These are phyloP conservation scores for Pelagophyceae sp. DNA, from an alignment of 352 stramenopile genomes.

Conservation along the genomic window DNA sequence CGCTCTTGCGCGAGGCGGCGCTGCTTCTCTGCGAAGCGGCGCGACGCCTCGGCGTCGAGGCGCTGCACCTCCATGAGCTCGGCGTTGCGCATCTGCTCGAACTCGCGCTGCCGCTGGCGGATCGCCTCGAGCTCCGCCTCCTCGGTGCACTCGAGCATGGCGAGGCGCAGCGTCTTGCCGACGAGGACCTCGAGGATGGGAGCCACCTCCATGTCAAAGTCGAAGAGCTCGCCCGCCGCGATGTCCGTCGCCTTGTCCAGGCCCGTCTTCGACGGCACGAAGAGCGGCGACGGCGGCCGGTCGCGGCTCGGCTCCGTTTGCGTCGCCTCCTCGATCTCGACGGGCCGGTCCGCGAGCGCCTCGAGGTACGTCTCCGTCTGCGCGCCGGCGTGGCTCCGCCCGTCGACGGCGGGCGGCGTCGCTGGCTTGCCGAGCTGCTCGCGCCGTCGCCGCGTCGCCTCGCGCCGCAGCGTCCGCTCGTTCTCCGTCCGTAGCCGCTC, in stretches of 20 bases:
- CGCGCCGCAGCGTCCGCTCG: slow-evolving; percentile 21
- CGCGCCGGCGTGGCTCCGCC: slow-evolving; percentile 76
- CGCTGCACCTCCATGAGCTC: slow-evolving; percentile 84
- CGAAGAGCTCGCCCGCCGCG: slow-evolving; percentile 79
- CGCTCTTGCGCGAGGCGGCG: slow-evolving; percentile 59
- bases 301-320: slow-evolving; percentile 81
- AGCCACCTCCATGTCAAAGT: slow-evolving; percentile 87
- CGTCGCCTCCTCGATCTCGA: slow-evolving; percentile 71
- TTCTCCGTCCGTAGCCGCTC: slow-evolving; percentile 29
- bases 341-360: slow-evolving; percentile 75
- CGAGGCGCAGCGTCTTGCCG: slow-evolving; percentile 83
- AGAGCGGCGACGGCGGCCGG: slow-evolving; percentile 59
- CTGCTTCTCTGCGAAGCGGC: slow-evolving; percentile 77
- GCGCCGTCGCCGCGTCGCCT: slow-evolving; percentile 29
- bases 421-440: slow-evolving; percentile 30
- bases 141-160: slow-evolving; percentile 84
- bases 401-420: slow-evolving; percentile 71
- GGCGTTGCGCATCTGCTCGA: slow-evolving; percentile 76
- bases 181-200: slow-evolving; percentile 87
- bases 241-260: slow-evolving; percentile 78
- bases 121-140: slow-evolving; percentile 80
- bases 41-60: slow-evolving; percentile 79
- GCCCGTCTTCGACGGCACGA: slow-evolving; percentile 71
- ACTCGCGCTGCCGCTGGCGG: slow-evolving; percentile 72
- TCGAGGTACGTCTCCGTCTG: slow-evolving; percentile 89